Base-by-base conservation (phyloP, 2,329 filamentous ascomycete species). In the Penicillium carneum region DNA sequence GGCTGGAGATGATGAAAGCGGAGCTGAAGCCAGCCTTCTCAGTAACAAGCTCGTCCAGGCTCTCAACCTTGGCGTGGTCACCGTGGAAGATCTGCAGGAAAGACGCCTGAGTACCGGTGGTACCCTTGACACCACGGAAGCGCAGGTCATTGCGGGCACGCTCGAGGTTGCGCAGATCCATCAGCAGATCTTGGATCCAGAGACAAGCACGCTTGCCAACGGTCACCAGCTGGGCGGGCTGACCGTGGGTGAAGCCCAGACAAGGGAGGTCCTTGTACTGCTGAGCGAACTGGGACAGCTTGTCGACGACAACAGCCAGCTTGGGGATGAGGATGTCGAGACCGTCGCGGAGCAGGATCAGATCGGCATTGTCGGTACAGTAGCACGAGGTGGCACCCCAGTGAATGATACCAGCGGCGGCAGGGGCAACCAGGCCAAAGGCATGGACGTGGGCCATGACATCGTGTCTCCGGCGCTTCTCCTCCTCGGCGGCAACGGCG, bases 351-450 rank as follows among this genome's bases (percentile, higher is more conserved):
- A 93, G 85, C 71, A 96, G 86, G 65, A 96, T 92, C 38, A 94
- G 80, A 69, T 94, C 91, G 2, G 88, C 84, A 66, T 93, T 92
- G 72, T 93, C 91, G 58, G 90, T 93, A 58, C 71, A 76, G 71
- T 80, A 81, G 74, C 79, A 80, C 6, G 80, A 84, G 29, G 85
- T 90, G 57, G 87, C 87, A 67, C 89, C 90, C 76, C 85, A 87
- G 76, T 97, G 93, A 62, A 97, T 94, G 69, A 95, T 90, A 36
- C 91, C 91, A 14, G 90, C 91, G 10, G 92, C 92, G 36, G 86
- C 89, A 0, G 91, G 91, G 3, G 90, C 90, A 62, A 84, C 87
- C 67, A 84, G 79, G 3, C 90, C 92, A 76, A 89, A 94, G 14
- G 90, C 88, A 61, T 92, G 87, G 49, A 94, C 89, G 72, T 90